Conservation (phyloP, 106 monocot genomes). For the Dendrobium officinale region DNA sequence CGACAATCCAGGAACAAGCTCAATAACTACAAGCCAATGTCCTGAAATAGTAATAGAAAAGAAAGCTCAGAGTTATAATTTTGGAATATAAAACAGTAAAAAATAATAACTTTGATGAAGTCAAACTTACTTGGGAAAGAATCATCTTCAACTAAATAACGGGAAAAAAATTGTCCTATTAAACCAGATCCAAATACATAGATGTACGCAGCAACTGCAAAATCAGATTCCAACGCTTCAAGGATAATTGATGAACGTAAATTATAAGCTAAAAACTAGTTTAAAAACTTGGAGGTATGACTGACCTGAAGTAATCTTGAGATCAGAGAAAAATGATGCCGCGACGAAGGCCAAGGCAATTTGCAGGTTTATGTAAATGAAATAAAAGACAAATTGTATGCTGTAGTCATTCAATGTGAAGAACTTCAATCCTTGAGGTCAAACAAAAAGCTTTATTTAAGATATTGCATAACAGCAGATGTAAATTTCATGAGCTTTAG, state of each 20-base stretch:
- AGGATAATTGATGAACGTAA: neutral
- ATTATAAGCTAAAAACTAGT: neutral
- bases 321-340: conserved; percentile 44
- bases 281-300: neutral
- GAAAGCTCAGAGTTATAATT: neutral
- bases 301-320: conserved; percentile 62
- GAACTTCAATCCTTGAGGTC: conserved; percentile 45
- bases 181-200: conserved; percentile 59
- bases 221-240: neutral
- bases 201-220: conserved; percentile 48
- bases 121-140: conserved; percentile 41
- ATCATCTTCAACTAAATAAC: conserved; percentile 31
- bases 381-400: conserved; percentile 71
- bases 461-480: neutral
- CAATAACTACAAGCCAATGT: conserved; percentile 52
- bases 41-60: conserved; percentile 19
- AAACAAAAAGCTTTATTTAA: neutral
- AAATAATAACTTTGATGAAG: neutral
- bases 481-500: neutral
- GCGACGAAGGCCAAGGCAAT: conserved; percentile 62
- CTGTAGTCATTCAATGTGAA: conserved; percentile 70
- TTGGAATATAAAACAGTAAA: neutral
- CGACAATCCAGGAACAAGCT: conserved; percentile 64
- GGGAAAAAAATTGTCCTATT: conserved; percentile 34
- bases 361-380: conserved; percentile 67